These are phyloP conservation scores for Henckelia pumila DNA, from an alignment of 257 asterid species.

Conservation along the genomic window DNA sequence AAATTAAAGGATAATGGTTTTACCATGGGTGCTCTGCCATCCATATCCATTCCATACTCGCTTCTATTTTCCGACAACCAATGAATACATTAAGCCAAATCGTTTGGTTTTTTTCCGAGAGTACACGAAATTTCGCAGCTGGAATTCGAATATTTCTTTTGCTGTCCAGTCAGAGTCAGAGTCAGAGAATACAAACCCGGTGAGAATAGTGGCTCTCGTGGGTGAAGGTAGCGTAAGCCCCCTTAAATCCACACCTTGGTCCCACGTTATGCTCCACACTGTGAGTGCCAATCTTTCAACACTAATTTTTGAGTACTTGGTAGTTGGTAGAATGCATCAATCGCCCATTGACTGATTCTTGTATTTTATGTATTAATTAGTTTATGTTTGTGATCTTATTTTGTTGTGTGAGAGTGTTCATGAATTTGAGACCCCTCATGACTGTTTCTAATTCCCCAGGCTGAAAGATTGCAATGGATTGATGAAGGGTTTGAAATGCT, in stretches of 20 bases:
- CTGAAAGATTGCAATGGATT: slow-evolving; percentile 73
- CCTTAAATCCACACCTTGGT: slow-evolving; percentile 80
- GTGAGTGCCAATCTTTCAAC: slow-evolving; percentile 35
- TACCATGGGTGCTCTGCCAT: too few relatives aligned
- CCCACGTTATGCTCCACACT: slow-evolving; percentile 78
- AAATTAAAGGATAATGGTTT: too few relatives aligned
- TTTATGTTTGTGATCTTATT: background rate
- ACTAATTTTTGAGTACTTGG: too few relatives aligned
- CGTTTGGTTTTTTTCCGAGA: too few relatives aligned
- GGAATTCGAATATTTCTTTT: too few relatives aligned
- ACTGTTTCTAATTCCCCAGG: slow-evolving; percentile 38
- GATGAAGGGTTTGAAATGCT: slow-evolving; percentile 79
- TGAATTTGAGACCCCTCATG: background rate
- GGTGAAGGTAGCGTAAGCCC: slow-evolving; percentile 88
- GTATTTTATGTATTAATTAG: background rate
- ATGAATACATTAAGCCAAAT: too few relatives aligned
- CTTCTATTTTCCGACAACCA: too few relatives aligned
- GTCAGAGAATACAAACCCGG: slow-evolving; percentile 38
- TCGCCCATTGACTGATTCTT: background rate
- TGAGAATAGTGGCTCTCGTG: slow-evolving; percentile 71
- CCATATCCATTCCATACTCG: too few relatives aligned
- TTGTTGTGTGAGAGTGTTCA: background rate
- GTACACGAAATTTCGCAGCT: too few relatives aligned
- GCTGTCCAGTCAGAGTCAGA: too few relatives aligned
- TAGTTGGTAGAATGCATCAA: background rate